Evolutionary conservation across 345 rosid species (phyloP).

Genomic region (Raphanus raphanistrum): DNA sequence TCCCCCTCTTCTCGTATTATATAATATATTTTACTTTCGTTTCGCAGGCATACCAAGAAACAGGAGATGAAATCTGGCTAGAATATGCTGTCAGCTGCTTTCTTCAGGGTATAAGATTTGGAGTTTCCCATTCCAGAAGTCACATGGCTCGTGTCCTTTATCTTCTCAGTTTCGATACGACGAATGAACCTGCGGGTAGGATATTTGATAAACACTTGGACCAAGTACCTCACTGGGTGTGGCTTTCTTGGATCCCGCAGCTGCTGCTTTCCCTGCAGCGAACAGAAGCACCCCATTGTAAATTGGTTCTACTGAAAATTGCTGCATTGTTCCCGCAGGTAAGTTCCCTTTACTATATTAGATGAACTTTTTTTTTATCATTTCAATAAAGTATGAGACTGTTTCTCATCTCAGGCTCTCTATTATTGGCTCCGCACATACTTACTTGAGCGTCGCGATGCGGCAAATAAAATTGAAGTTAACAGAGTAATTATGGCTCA

Average conservation of each 20-base stretch:
- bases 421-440: constrained; percentile 99
- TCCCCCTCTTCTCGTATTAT: constrained; percentile 6
- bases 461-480: constrained; percentile 79
- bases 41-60: constrained; percentile 80
- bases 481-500: constrained; percentile 83
- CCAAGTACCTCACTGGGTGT: constrained; percentile 98
- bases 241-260: constrained; percentile 99
- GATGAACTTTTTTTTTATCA: constrained; percentile 18
- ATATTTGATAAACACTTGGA: constrained; percentile 90
- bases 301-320: constrained; percentile 86
- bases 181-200: constrained; percentile 89
- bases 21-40: constrained; percentile 2
- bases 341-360: not conserved
- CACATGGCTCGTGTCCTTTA: constrained; percentile 94
- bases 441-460: constrained; percentile 98
- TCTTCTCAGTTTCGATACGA: constrained; percentile 94
- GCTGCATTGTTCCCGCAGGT: constrained; percentile 97
- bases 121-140: constrained; percentile 92
- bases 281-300: constrained; percentile 95
- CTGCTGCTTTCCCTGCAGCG: constrained; percentile 93
- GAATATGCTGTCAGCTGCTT: constrained; percentile 97
- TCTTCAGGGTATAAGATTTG: constrained; percentile 97
- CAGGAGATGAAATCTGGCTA: constrained; percentile 88
- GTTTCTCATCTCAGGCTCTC: constrained; percentile 58
- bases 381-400: constrained; percentile 16